A percentile compares a stretch with the other conserved stretches of the same genome.
These are phyloP conservation scores for Laetiporus sulphureus DNA, from an alignment of 1,284 basidiomycete genomes.

Conservation along the genomic window DNA sequence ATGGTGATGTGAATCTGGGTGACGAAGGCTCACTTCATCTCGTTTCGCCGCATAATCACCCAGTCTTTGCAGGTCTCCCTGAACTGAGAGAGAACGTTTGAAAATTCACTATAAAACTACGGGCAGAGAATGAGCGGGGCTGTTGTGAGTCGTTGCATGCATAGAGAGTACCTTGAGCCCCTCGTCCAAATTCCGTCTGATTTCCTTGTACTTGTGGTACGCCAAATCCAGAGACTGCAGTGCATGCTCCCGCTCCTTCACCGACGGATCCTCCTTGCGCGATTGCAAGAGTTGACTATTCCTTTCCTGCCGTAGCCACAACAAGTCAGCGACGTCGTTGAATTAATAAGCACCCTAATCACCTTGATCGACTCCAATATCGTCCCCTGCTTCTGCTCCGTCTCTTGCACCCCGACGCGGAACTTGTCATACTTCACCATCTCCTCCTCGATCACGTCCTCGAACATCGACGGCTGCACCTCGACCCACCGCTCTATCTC, in stretches of 20 bases:
- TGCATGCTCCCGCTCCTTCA: constrained; percentile 81
- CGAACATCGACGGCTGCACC: constrained; percentile 81
- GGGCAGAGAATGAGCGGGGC: not conserved
- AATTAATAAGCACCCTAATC: too few relatives aligned
- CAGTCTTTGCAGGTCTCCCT: constrained; percentile 72
- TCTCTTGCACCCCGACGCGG: constrained; percentile 55
- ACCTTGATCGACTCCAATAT: constrained; percentile 70
- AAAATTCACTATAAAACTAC: constrained; percentile 83
- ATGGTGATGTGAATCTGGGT: too few relatives aligned
- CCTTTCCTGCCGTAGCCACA: constrained; percentile 40
- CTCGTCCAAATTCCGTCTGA: constrained; percentile 80
- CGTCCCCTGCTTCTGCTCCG: constrained; percentile 55
- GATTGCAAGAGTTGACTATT: constrained; percentile 79
- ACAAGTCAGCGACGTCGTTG: not conserved
- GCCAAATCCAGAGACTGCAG: constrained; percentile 86
- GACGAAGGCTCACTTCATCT: constrained; percentile 39
- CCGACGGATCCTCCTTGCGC: constrained; percentile 68
- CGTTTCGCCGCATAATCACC: constrained; percentile 63
- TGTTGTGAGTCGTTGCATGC: not conserved
- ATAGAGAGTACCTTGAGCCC: constrained; percentile 61
- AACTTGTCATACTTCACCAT: constrained; percentile 80
- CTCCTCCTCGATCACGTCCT: constrained; percentile 74
- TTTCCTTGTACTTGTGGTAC: constrained; percentile 86
- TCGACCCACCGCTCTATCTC: constrained; percentile 62
- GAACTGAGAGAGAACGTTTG: constrained; percentile 64